These are phyloP conservation scores for Glomus cerebriforme DNA, from an alignment of 192 early-diverging fungal species.

Conservation along the genomic window DNA sequence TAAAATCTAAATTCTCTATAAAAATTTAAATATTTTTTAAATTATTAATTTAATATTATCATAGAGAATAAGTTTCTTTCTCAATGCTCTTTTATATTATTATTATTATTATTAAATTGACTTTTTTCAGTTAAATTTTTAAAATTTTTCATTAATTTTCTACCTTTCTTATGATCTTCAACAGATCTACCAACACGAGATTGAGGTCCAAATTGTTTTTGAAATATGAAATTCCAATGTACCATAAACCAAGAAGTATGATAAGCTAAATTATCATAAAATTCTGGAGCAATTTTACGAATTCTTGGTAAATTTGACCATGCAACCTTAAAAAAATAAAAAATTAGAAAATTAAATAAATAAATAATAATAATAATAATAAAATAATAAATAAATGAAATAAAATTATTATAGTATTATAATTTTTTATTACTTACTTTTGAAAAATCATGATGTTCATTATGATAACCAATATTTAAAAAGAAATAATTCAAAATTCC, in stretches of 20 bases:
- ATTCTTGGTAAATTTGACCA: conserved; percentile 54
- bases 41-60: too few relatives aligned
- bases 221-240: conserved; percentile 80
- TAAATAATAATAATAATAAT: not conserved
- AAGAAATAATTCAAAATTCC: conserved; percentile 82
- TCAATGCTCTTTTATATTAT: too few relatives aligned
- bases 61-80: too few relatives aligned
- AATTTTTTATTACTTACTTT: not conserved
- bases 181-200: conserved; percentile 74
- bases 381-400: not conserved
- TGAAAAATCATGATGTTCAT: conserved; percentile 96
- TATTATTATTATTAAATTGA: too few relatives aligned
- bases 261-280: conserved; percentile 83
- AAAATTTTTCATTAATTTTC: conserved; percentile 60
- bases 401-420: too few relatives aligned
- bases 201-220: conserved; percentile 77
- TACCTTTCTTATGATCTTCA: conserved; percentile 73
- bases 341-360: too few relatives aligned
- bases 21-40: too few relatives aligned
- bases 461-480: conserved; percentile 97
- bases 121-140: not conserved
- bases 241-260: conserved; percentile 87
- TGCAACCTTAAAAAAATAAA: conserved; percentile 55
- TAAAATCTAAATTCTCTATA: too few relatives aligned
- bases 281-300: conserved; percentile 56